A percentile compares a stretch with the other conserved stretches of the same genome.
Evolutionary conservation across 306 rosid species (phyloP).

Genomic region (Sesbania bispinosa): DNA sequence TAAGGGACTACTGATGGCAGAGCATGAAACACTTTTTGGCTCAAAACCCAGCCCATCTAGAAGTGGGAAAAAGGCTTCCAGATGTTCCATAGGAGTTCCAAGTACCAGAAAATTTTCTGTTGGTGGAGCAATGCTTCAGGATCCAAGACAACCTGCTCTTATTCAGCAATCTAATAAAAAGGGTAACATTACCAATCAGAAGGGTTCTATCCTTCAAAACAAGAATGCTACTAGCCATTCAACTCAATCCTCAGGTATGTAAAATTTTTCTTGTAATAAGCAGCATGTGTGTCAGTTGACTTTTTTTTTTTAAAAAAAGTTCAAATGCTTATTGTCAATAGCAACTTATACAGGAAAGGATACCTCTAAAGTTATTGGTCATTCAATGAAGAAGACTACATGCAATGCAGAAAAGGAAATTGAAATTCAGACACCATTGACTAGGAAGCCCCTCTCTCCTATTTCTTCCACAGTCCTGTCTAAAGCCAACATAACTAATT

Average conservation of each 20-base stretch:
- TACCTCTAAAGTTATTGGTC: constrained; percentile 27
- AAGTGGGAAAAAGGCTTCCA: constrained; percentile 30
- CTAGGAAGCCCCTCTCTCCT: constrained; percentile 61
- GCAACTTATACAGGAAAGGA: constrained; percentile 37
- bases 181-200: constrained; percentile 33
- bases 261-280: not conserved
- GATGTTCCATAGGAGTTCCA: constrained; percentile 39
- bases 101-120: constrained; percentile 43
- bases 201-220: constrained; percentile 21
- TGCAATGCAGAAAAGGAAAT: constrained; percentile 21
- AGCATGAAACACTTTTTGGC: constrained; percentile 57
- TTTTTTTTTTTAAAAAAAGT: not conserved
- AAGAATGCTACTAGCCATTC: constrained; percentile 33
- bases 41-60: constrained; percentile 34
- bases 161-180: constrained; percentile 42
- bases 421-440: constrained; percentile 32
- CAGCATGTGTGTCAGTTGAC: not conserved
- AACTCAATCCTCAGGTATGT: constrained; percentile 36
- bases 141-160: constrained; percentile 38
- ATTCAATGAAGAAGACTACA: constrained; percentile 27
- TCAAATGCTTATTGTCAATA: not conserved
- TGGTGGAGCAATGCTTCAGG: constrained; percentile 56
- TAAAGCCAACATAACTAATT: constrained; percentile 35
- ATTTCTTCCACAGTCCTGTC: constrained; percentile 37
- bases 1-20: constrained; percentile 46